Percentiles rank a stretch among this genome's conserved stretches.
These are phyloP conservation scores for Protea cynaroides DNA, from an alignment of 164 flowering plant genomes.

Conservation along the genomic window DNA sequence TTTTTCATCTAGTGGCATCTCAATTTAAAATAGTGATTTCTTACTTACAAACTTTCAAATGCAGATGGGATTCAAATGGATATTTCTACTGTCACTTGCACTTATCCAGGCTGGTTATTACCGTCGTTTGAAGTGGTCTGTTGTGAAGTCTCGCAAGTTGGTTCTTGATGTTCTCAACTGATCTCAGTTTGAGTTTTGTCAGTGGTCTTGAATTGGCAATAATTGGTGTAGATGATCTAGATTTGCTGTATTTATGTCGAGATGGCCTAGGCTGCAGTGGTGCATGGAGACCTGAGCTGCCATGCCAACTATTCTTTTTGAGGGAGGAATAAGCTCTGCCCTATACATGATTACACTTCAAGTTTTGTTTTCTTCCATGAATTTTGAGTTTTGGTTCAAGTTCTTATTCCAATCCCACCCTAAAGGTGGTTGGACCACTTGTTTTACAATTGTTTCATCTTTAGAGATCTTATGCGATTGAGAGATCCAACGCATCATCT, in stretches of 20 bases:
- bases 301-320: constrained; percentile 14
- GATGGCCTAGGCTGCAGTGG: constrained; percentile 8
- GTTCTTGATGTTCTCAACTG: constrained; percentile 31
- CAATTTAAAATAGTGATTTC: not conserved
- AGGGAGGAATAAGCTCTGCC: constrained; percentile 22
- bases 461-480: not conserved
- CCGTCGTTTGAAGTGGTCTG: constrained; percentile 38
- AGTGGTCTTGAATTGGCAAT: constrained; percentile 15
- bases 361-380: not conserved
- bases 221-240: constrained; percentile 15
- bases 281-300: constrained; percentile 3
- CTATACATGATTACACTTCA: not conserved
- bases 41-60: not conserved
- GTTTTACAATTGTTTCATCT: not conserved
- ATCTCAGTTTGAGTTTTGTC: constrained; percentile 3
- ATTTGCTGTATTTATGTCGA: constrained; percentile 10
- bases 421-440: not conserved
- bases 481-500: not conserved
- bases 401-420: not conserved
- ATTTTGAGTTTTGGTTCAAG: constrained; percentile 7
- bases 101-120: constrained; percentile 37
- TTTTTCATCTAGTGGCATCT: not conserved
- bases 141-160: constrained; percentile 33
- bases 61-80: constrained; percentile 44
- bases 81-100: constrained; percentile 31